A percentile compares a stretch with the other conserved stretches of the same genome.
Conservation (phyloP, 2,329 filamentous ascomycete genomes). For the Coleophoma crateriformis region DNA sequence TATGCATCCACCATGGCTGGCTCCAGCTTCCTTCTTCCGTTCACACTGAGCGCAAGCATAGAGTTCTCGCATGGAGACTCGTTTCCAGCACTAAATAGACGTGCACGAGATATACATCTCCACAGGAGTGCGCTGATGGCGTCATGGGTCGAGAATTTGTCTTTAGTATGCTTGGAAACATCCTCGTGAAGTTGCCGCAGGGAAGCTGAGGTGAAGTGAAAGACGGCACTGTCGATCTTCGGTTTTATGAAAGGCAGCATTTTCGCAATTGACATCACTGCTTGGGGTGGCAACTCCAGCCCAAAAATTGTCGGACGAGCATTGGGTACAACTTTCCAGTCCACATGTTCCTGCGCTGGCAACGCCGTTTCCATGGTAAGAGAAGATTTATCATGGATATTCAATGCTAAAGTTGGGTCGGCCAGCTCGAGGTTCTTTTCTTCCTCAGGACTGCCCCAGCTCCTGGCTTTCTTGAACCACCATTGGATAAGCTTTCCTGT, state of each 20-base stretch:
- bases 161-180: constrained; percentile 1
- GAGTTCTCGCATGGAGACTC: background rate
- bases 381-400: constrained; percentile 1
- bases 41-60: constrained; percentile 2
- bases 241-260: constrained; percentile 1
- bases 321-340: constrained; percentile 5
- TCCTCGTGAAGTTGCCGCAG: background rate
- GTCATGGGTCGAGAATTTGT: background rate
- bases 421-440: background rate
- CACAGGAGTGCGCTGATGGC: constrained; percentile 3
- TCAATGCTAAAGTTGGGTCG: background rate
- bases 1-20: constrained; percentile 1
- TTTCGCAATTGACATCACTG: constrained; percentile 1
- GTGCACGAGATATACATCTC: constrained; percentile 4
- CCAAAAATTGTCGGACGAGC: constrained; percentile 1
- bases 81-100: background rate
- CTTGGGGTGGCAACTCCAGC: background rate
- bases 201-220: background rate
- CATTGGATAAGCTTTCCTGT: constrained; percentile 1
- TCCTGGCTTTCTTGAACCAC: constrained; percentile 4
- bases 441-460: background rate
- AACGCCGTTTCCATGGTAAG: background rate
- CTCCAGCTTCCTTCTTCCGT: constrained; percentile 3
- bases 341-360: background rate
- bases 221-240: constrained; percentile 1